Evolutionary conservation across 345 rosid species (phyloP).

Genomic region (Sonneratia caseolaris): DNA sequence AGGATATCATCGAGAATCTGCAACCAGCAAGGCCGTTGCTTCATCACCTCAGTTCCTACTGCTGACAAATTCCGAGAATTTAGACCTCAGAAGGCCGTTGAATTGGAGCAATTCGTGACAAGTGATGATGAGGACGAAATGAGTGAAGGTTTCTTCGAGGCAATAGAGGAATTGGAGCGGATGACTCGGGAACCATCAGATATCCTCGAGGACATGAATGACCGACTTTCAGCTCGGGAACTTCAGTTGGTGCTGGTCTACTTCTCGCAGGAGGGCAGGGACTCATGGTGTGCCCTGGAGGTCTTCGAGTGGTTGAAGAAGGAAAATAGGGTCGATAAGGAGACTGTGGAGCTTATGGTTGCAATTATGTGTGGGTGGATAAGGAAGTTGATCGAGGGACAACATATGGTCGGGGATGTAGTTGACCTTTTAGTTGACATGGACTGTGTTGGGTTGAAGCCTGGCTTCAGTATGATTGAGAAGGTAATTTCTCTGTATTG

Average conservation of each 20-base stretch:
- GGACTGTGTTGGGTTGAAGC: conserved; percentile 85
- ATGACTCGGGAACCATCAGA: conserved; percentile 89
- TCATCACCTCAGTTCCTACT: conserved; percentile 11
- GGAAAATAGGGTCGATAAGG: conserved; percentile 71
- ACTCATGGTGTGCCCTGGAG: conserved; percentile 93
- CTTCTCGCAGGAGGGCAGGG: conserved; percentile 92
- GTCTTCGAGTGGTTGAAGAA: conserved; percentile 87
- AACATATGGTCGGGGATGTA: conserved; percentile 51
- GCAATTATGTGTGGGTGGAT: conserved; percentile 85
- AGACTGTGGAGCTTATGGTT: conserved; percentile 94
- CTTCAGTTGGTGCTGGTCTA: conserved; percentile 75
- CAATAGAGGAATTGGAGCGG: conserved; percentile 78
- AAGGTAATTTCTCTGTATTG: conserved; percentile 85
- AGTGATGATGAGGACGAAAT: conserved; percentile 65
- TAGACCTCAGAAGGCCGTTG: conserved; percentile 42
- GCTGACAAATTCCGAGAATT: conserved; percentile 24
- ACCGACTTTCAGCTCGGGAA: conserved; percentile 62
- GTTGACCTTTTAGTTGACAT: conserved; percentile 71
- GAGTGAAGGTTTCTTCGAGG: conserved; percentile 78
- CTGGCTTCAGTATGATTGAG: conserved; percentile 86
- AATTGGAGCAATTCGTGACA: conserved; percentile 50
- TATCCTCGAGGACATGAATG: conserved; percentile 80
- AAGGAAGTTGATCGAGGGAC: conserved; percentile 60
- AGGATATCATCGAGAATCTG: conserved; percentile 16
- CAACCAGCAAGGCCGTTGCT: conserved; percentile 24